These are phyloP conservation scores for Ascochyta pisi DNA, from an alignment of 2,329 filamentous ascomycete genomes.

Conservation along the genomic window DNA sequence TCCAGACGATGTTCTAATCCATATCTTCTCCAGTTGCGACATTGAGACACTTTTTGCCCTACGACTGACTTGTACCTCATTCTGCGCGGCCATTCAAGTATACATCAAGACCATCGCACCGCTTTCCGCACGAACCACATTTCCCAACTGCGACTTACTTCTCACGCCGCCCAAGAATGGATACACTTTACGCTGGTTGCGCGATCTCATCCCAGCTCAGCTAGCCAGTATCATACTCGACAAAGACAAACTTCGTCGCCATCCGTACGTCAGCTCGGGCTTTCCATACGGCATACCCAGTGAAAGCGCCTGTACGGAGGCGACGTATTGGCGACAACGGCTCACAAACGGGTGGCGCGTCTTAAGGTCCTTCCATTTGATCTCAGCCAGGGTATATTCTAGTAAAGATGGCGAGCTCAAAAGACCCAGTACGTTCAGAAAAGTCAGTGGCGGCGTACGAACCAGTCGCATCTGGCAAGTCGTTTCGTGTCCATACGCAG, in stretches of 20 bases:
- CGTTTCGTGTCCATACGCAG: constrained; percentile 24
- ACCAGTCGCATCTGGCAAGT: constrained; percentile 24
- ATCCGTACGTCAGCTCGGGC: constrained; percentile 21
- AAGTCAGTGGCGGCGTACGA: constrained; percentile 20
- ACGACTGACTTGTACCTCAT: constrained; percentile 15
- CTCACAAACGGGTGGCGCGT: constrained; percentile 26
- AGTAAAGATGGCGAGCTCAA: constrained; percentile 5
- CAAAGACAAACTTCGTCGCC: constrained; percentile 28
- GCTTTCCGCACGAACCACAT: constrained; percentile 18
- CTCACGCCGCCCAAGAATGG: constrained; percentile 8
- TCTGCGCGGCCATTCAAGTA: constrained; percentile 14
- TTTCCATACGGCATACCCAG: constrained; percentile 29
- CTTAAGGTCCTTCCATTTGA: constrained; percentile 19
- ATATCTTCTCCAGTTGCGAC: constrained; percentile 13
- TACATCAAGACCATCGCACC: constrained; percentile 28
- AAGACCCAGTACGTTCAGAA: constrained; percentile 17
- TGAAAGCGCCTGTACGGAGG: constrained; percentile 16
- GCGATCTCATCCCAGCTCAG: constrained; percentile 21
- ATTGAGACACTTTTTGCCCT: constrained; percentile 15
- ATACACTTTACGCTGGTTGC: constrained; percentile 21
- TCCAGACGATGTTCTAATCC: constrained; percentile 27
- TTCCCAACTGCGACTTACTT: constrained; percentile 16
- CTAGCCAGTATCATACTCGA: constrained; percentile 22
- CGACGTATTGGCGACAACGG: constrained; percentile 20
- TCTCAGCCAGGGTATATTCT: constrained; percentile 18